Conservation (phyloP, 2,329 filamentous ascomycete species). For the Epicoccum sorghinum region DNA sequence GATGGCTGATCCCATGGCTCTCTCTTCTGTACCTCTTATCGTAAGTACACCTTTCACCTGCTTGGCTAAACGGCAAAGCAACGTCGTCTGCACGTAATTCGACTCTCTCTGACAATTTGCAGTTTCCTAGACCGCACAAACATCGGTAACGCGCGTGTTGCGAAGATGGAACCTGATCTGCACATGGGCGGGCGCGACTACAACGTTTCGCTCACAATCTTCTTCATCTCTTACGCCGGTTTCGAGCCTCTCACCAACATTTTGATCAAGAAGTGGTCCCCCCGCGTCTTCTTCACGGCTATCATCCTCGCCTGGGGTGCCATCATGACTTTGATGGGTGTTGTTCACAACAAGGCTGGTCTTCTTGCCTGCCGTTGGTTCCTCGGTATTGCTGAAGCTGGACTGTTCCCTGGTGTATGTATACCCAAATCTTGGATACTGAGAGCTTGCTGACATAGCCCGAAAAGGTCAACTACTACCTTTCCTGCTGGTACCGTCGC, state of each 20-base stretch:
- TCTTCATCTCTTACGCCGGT: conserved; percentile 63
- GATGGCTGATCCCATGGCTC: conserved; percentile 50
- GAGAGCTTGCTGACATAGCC: too few species aligned
- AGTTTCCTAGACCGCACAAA: conserved; percentile 47
- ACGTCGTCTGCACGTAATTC: too few species aligned
- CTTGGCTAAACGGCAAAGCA: too few species aligned
- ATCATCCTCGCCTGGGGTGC: conserved; percentile 58
- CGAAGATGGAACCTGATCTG: conserved; percentile 37
- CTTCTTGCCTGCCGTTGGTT: conserved; percentile 46
- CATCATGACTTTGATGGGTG: conserved; percentile 58
- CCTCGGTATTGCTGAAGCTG: conserved; percentile 48
- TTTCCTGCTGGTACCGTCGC: conserved; percentile 64
- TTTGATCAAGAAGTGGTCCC: conserved; percentile 65
- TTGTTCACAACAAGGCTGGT: conserved; percentile 49
- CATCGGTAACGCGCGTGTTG: conserved; percentile 54
- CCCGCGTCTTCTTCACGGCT: conserved; percentile 49
- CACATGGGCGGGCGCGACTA: conserved; percentile 63
- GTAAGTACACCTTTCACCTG: not conserved
- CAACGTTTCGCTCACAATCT: conserved; percentile 68
- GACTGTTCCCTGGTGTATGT: conserved; percentile 43
- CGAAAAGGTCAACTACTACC: conserved; percentile 55
- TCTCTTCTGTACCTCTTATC: conserved; percentile 52
- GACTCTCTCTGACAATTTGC: not conserved
- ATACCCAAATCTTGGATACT: too few species aligned
- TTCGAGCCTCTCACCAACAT: conserved; percentile 65